Evolutionary conservation across 2,329 filamentous ascomycete species (phyloP), one percentile per base, ranked within the genome.

Genomic region (Gaeumannomyces tritici): DNA sequence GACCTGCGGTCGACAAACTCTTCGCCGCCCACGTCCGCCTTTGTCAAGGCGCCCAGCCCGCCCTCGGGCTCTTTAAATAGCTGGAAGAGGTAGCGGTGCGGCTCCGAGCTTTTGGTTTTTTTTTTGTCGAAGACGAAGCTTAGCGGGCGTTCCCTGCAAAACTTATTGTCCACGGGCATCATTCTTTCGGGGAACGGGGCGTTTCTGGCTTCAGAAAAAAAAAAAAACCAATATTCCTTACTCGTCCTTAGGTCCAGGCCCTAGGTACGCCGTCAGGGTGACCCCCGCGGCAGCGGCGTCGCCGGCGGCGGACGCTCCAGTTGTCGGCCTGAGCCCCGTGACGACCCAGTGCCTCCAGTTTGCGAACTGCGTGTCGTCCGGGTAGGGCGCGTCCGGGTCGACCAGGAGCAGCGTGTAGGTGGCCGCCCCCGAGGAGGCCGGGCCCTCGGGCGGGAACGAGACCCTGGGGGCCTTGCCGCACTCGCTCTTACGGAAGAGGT

Each of bases 291-390:
- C 31, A 28, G 69, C 47, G 68, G 69, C 63, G 73, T 73, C 51
- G 8, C 11, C 12, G 28, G 67, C 42, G 67, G 68, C 64, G 26
- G 27, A 15, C 12, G 60, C 47, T 21, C 5, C 18, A 2, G 35
- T 42, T 15, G 35, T 42, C 51, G 76, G 73, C 62, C 72, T 72
- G 60, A 80, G 57, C 0, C 77, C 76, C 4, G 74, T 70, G 0
- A 82, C 69, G 29, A 84, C 74, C 79, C 79, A 83, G 66, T 84
- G 81, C 26, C 81, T 73, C 80, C 80, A 83, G 67, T 80, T 83
- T 0, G 80, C 78, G 67, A 81, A 83, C 66, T 80, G 82, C 7
- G 79, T 80, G 60, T 83, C 78, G 47, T 80, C 78, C 0, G 81
- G 82, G 0, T 80, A 83, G 0, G 82, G 82, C 26, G 81, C 81